A percentile compares a stretch with the other conserved stretches of the same genome.
Evolutionary conservation across 352 stramenopile species (phyloP).

Genomic region (Pythium sp.): DNA sequence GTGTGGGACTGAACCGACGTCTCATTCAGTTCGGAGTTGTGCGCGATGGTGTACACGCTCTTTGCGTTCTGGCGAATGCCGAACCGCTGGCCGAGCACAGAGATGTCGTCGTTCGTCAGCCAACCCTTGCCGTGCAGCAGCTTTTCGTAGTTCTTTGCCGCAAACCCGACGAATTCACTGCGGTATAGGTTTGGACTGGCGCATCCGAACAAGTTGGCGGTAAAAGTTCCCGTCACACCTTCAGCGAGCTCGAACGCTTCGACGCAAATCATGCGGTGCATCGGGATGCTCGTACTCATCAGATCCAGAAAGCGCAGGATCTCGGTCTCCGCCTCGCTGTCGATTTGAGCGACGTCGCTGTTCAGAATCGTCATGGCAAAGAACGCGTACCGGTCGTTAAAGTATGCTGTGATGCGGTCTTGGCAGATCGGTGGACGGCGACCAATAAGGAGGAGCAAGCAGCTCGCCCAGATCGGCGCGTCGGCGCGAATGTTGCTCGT

Average conservation of each 20-base stretch:
- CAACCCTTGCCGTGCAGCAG: conserved; percentile 17
- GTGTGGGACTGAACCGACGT: conserved; percentile 11
- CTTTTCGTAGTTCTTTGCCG: conserved; percentile 9
- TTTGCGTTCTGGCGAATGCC: conserved; percentile 23
- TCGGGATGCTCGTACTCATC: conserved; percentile 20
- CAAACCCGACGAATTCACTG: conserved; percentile 16
- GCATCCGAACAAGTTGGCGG: conserved; percentile 20
- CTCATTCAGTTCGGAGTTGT: background rate
- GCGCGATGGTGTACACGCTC: conserved; percentile 18
- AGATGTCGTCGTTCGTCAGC: conserved; percentile 23
- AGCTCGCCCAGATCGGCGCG: conserved; percentile 24
- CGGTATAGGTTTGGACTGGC: conserved; percentile 22
- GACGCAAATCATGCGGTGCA: conserved; percentile 17
- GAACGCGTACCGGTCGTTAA: conserved; percentile 20
- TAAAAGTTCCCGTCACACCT: conserved; percentile 10
- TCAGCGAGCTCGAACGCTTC: conserved; percentile 21
- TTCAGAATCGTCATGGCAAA: background rate
- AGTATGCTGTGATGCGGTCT: conserved; percentile 16
- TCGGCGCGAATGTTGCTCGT: conserved; percentile 23
- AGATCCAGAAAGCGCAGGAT: conserved; percentile 22
- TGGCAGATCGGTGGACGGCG: conserved; percentile 21
- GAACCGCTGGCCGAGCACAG: conserved; percentile 17
- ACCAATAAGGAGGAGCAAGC: conserved; percentile 15
- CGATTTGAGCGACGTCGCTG: background rate
- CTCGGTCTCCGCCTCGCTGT: conserved; percentile 16